Conservation (phyloP, 2,329 filamentous ascomycete species). For the Trichoderma sp. region DNA sequence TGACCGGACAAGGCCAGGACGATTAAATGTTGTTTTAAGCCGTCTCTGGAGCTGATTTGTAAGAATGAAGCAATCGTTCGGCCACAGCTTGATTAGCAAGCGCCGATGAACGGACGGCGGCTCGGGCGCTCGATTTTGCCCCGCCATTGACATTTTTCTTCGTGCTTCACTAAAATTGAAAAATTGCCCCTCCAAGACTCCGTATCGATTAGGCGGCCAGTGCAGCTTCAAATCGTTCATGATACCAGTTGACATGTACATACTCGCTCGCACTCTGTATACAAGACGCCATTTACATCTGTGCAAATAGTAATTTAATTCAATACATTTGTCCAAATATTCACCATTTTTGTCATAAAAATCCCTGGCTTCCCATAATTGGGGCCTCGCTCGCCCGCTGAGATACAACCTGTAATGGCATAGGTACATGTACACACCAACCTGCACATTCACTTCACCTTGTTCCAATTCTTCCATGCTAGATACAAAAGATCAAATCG, state of each 20-base stretch:
- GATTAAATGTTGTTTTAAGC: not conserved
- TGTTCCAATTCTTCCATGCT: not conserved
- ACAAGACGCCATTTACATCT: not conserved
- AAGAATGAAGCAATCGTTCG: not conserved
- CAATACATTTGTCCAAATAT: not conserved
- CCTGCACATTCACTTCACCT: not conserved
- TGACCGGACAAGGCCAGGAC: not conserved
- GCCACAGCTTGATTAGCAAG: constrained; percentile 19
- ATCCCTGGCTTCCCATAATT: not conserved
- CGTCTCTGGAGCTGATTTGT: constrained; percentile 14
- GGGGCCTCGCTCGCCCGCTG: not conserved
- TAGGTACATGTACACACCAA: not conserved
- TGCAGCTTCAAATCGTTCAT: not conserved
- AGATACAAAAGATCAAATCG: not conserved
- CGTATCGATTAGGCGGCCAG: not conserved
- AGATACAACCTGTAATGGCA: not conserved
- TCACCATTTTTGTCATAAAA: not conserved
- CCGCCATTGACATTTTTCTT: not conserved
- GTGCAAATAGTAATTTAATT: not conserved
- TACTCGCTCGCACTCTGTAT: not conserved
- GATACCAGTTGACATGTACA: too few species aligned
- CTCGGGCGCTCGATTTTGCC: not conserved
- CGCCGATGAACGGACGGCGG: constrained; percentile 20
- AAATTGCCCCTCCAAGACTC: not conserved
- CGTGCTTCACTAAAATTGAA: not conserved